phyloP scores from a whole-genome alignment of 2,329 filamentous ascomycete species.

The Sporothrix mexicana region DNA sequence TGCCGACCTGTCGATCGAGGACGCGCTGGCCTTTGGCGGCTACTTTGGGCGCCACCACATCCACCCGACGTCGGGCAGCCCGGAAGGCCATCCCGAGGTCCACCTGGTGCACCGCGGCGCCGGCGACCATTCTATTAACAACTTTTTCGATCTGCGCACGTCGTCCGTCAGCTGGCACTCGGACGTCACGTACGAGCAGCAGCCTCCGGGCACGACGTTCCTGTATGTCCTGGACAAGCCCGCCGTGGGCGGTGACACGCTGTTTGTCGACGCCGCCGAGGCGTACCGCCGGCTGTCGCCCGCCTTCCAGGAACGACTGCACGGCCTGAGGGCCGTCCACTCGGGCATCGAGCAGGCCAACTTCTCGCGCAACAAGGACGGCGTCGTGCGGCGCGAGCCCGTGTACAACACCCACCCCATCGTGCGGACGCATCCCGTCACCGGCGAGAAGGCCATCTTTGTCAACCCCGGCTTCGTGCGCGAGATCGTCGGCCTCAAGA shows the following conservation, averaged over 20 bases:
- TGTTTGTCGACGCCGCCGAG: constrained; percentile 79
- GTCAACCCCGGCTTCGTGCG: constrained; percentile 87
- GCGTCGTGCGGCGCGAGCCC: constrained; percentile 74
- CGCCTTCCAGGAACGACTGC: constrained; percentile 76
- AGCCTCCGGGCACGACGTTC: constrained; percentile 73
- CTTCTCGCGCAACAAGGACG: constrained; percentile 68
- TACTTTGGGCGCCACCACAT: constrained; percentile 71
- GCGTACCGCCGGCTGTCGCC: constrained; percentile 80
- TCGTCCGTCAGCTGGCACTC: constrained; percentile 68
- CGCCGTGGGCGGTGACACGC: constrained; percentile 79
- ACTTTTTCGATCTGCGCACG: constrained; percentile 70
- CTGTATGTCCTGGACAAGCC: constrained; percentile 86
- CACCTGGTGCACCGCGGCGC: constrained; percentile 74
- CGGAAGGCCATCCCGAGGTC: constrained; percentile 69
- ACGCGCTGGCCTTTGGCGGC: constrained; percentile 67
- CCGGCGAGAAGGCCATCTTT: constrained; percentile 82
- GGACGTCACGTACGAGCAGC: constrained; percentile 33
- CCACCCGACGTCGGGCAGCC: constrained; percentile 72
- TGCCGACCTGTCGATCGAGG: constrained; percentile 65
- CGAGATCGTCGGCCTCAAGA: constrained; percentile 80
- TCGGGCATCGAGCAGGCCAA: constrained; percentile 82
- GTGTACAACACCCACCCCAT: constrained; percentile 77
- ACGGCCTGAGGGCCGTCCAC: constrained; percentile 80
- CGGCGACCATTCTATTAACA: constrained; percentile 65
- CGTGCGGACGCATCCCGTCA: constrained; percentile 81